These are phyloP conservation scores for Elongisporangium senticosum DNA, from an alignment of 352 stramenopile genomes.

Conservation along the genomic window DNA sequence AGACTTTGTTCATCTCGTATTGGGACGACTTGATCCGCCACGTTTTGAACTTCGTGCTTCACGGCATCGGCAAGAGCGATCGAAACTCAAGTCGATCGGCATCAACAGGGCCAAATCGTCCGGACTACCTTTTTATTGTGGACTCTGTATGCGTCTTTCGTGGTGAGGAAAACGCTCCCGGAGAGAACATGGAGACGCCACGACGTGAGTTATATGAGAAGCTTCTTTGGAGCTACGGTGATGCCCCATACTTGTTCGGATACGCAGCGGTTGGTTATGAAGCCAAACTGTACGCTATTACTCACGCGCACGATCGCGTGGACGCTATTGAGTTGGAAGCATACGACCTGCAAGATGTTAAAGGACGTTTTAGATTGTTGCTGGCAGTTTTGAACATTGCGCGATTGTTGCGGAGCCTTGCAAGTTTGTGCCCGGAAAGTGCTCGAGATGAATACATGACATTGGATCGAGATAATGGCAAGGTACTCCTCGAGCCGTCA, in stretches of 20 bases:
- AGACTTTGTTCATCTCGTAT: conserved; percentile 23
- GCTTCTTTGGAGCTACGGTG: conserved; percentile 23
- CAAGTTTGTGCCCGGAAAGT: conserved; percentile 19
- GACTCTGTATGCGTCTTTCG: conserved; percentile 16
- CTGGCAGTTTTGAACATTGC: conserved; percentile 23
- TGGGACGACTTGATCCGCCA: conserved; percentile 20
- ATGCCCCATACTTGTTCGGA: conserved; percentile 29
- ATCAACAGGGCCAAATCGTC: conserved; percentile 13
- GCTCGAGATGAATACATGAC: conserved; percentile 19
- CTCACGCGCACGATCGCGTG: conserved; percentile 6
- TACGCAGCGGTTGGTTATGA: conserved; percentile 26
- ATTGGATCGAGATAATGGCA: conserved; percentile 7
- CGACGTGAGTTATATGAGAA: conserved; percentile 17
- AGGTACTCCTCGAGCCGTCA: conserved; percentile 18
- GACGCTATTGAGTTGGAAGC: conserved; percentile 12
- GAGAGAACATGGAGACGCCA: no score
- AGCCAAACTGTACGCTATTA: conserved; percentile 17
- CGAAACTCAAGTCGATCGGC: conserved; percentile 10
- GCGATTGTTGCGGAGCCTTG: conserved; percentile 20
- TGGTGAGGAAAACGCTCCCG: conserved; percentile 13
- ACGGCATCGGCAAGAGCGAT: conserved; percentile 16
- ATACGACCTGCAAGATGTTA: conserved; percentile 10
- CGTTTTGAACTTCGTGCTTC: conserved; percentile 13
- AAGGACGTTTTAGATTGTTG: conserved; percentile 15
- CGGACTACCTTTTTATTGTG: conserved; percentile 18